phyloP scores from a whole-genome alignment of 73 alveolate species.

The Tetrahymena malaccensis region DNA sequence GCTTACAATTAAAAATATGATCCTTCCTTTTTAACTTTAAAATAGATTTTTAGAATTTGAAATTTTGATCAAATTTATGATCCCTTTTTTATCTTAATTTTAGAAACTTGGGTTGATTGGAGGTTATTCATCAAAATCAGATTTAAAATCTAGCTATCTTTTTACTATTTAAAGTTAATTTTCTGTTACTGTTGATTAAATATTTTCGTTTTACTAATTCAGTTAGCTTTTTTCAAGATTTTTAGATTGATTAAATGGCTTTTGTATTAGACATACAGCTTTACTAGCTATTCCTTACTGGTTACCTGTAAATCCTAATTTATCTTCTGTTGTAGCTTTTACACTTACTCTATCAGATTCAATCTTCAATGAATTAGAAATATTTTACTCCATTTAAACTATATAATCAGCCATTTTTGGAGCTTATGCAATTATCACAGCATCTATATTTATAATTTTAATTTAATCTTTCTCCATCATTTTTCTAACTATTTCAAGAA shows the following conservation, averaged over 20 bases:
- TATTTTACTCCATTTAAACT: not conserved
- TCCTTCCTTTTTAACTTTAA: not conserved
- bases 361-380: not conserved
- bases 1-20: not conserved
- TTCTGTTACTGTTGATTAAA: not conserved
- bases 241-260: not conserved
- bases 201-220: not conserved
- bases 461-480: not conserved
- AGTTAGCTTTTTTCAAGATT: not conserved
- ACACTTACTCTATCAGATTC: not conserved
- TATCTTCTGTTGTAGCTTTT: not conserved
- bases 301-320: not conserved
- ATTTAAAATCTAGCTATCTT: not conserved
- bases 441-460: not conserved
- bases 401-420: not conserved
- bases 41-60: not conserved
- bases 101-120: not conserved
- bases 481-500: not conserved
- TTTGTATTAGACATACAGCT: not conserved
- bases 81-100: not conserved
- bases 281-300: not conserved
- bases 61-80: too few relatives aligned
- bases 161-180: not conserved
- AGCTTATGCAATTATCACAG: not conserved
- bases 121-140: not conserved